Evolutionary conservation across 2,329 filamentous ascomycete genomes (phyloP), one percentile per base, ranked within the genome.

Genomic region (Venturia asperata): DNA sequence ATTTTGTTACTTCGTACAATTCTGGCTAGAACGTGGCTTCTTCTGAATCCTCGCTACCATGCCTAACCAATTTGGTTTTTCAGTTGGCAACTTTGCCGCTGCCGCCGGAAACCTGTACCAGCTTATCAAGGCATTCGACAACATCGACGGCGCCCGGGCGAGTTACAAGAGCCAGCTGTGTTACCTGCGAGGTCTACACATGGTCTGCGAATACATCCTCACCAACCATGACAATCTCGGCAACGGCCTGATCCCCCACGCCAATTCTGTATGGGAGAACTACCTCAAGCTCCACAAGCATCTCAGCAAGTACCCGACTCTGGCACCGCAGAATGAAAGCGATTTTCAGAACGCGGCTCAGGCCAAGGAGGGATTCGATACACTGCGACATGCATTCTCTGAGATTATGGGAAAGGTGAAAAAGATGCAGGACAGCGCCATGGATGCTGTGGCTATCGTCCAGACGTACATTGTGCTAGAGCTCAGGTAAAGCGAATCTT

Each of bases 391-490:
- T 1, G 6, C 55, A 17, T 58, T 58, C n/a, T 17, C 27, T 39
- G 55, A 58, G 37, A 58, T 58, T 19, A 58, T 34, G 27, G 55
- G 55, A 21, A 58, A 58, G 5, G 37, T 58, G 27, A 6, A 34
- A 24, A 34, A 58, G 55, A 58, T 58, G 55, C 27, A 58, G 55
- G 55, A 17, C 21, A n/a, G 24, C 19, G 55, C 55, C 19, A 58
- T 58, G 55, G 2, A 58, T 39, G 55, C 21, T 58, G 55, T 34
- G 55, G 27, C 55, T 58, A 58, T 39, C 13, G 37, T 58, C 4
- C 17, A 58, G 37, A 58, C 55, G 30, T 58, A 58, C 34, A 24
- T 34, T 58, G 15, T 58, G 27, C 37, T 58, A 15, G 55, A 34
- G 27, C 27, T 58, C 55, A 58, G 55, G 55, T 58, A 30, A n/a